These are phyloP conservation scores for Cruciata laevipes DNA, from an alignment of 257 asterid genomes.

Conservation along the genomic window DNA sequence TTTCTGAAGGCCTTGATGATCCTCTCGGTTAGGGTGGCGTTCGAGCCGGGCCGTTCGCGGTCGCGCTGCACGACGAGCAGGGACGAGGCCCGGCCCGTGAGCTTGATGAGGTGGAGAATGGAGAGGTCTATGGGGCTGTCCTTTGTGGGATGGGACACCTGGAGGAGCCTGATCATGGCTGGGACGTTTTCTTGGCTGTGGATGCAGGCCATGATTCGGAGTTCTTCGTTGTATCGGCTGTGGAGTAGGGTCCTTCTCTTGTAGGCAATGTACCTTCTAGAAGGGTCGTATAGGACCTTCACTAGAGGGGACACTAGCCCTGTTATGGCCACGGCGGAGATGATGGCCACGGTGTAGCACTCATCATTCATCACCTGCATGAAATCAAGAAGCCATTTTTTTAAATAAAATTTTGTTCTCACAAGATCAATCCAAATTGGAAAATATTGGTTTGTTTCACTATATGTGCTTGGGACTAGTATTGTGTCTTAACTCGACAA, in stretches of 20 bases:
- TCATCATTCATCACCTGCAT: constrained; percentile 41
- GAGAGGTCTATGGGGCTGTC: constrained; percentile 40
- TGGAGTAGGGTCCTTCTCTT: constrained; percentile 53
- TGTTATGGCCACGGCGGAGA: constrained; percentile 41
- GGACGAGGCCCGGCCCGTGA: constrained; percentile 50
- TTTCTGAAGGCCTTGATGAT: constrained; percentile 41
- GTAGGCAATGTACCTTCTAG: constrained; percentile 49
- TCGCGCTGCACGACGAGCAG: constrained; percentile 36
- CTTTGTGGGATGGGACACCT: constrained; percentile 36
- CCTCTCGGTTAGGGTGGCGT: constrained; percentile 37
- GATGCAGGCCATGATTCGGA: constrained; percentile 46
- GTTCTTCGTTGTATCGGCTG: constrained; percentile 40
- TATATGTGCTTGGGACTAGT: background rate
- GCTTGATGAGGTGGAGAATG: constrained; percentile 53
- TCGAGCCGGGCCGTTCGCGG: constrained; percentile 21
- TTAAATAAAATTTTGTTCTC: background rate
- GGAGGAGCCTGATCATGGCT: constrained; percentile 45
- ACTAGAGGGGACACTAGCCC: constrained; percentile 52
- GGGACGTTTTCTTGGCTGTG: constrained; percentile 47
- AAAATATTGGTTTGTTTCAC: background rate
- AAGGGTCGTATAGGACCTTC: constrained; percentile 50
- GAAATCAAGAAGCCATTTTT: background rate
- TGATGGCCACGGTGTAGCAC: constrained; percentile 36
- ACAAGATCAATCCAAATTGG: background rate
- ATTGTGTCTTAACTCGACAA: background rate